A percentile compares a stretch with the other conserved stretches of the same genome.
These are phyloP conservation scores for Periglandula ipomoeae DNA, from an alignment of 2,329 filamentous ascomycete genomes.

Conservation along the genomic window DNA sequence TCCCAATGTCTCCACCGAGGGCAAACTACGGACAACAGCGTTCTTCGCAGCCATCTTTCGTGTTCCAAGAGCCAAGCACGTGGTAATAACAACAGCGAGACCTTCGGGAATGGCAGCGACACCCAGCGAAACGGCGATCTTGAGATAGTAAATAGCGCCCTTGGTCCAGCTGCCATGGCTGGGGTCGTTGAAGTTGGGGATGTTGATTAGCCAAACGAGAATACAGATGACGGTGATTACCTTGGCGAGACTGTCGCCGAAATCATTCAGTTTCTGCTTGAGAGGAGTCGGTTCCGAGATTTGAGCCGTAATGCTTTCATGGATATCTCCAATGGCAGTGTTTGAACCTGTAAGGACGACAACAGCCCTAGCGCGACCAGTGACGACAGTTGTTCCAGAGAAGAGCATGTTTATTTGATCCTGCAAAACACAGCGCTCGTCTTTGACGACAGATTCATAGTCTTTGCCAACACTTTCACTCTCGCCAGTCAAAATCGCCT, in stretches of 20 bases:
- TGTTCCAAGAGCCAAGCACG: slow-evolving; percentile 89
- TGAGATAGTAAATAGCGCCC: slow-evolving; percentile 98
- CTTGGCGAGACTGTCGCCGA: slow-evolving; percentile 91
- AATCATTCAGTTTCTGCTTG: slow-evolving; percentile 98
- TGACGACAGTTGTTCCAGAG: slow-evolving; percentile 95
- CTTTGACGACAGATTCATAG: slow-evolving; percentile 53
- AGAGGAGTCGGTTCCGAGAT: slow-evolving; percentile 95
- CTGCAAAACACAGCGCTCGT: slow-evolving; percentile 85
- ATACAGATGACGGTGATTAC: slow-evolving; percentile 97
- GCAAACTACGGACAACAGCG: slow-evolving; percentile 89
- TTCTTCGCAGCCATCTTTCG: slow-evolving; percentile 99
- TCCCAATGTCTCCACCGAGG: slow-evolving; percentile 93
- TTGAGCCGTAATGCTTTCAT: slow-evolving; percentile 95
- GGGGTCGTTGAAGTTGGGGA: slow-evolving; percentile 92
- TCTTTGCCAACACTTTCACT: slow-evolving; percentile 95
- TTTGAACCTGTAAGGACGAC: slow-evolving; percentile 83
- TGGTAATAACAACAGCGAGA: slow-evolving; percentile 97
- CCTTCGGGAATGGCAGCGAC: slow-evolving; percentile 97
- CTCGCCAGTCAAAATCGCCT: slow-evolving; percentile 94
- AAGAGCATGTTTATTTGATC: slow-evolving; percentile 98
- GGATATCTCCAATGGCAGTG: slow-evolving; percentile 96
- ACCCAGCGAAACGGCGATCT: slow-evolving; percentile 96
- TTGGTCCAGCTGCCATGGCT: slow-evolving; percentile 90
- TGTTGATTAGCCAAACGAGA: slow-evolving; percentile 96
- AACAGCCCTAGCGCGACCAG: slow-evolving; percentile 81